Base-by-base conservation (phyloP, 2,329 filamentous ascomycete genomes). In the Arthroderma sp. region DNA sequence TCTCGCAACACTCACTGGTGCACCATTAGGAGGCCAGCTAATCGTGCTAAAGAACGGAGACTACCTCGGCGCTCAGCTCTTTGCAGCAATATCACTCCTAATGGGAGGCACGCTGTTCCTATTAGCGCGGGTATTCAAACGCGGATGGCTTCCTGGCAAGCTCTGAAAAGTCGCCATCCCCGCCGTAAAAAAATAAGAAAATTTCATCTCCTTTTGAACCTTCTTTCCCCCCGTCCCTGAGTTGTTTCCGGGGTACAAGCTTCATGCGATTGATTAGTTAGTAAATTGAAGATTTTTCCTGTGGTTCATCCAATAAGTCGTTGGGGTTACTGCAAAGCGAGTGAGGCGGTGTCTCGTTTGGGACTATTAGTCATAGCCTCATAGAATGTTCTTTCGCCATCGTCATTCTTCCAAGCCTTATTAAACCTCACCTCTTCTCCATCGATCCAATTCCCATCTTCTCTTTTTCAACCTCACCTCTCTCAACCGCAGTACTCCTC, bases 1-100 rank as follows among this genome's bases (percentile, higher is more conserved):
- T 22, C 6, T 48, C 10, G 46, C 42, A 10, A 34, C 28, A 6
- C 34, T 48, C 31, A 48, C 46, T 5, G 48, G 48, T 6, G 32
- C 36, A 11, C 48, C 48, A 10, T 34, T 50, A 30, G 48, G 46
- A 37, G 48, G 40, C 5, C 39, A 33, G 29, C 33, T 50, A 40
- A 43, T 50, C 32, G 33, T 29, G 34, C 6, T 38, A 29, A 33
- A 38, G 4, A 31, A 46, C 10, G 48, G 48, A 6, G 33, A 38
- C 5, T 50, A 50, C 32, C 10, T 50, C 9, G 40, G 41, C 27
- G 48, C 48, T 9, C 39, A 50, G 40, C 11, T 50, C 11, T 50
- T 48, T 15, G 34, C 46, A 3, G 48, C 46, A 15, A 32, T 29
- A 7, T 33, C 38, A 10, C 15, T 49, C 9, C 27, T 32, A 22